These are phyloP conservation scores for Simmondsia chinensis DNA, from an alignment of 148 eudicot genomes.

Conservation along the genomic window DNA sequence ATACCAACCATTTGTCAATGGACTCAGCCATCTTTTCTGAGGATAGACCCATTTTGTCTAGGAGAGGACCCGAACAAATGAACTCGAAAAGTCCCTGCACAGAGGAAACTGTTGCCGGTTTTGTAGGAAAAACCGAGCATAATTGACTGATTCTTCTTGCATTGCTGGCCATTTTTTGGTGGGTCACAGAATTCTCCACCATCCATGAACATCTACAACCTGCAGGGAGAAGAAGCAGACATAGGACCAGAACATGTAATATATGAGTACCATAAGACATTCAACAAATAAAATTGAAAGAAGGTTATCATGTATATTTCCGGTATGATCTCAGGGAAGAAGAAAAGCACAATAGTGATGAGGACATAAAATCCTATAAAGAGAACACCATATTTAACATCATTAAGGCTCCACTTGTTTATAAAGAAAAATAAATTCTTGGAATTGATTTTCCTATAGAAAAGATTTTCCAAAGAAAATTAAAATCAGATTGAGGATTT, in stretches of 20 bases:
- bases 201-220: slow-evolving; percentile 57
- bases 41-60: slow-evolving; percentile 56
- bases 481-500: no score
- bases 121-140: slow-evolving; percentile 33
- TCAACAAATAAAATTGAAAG: neutral
- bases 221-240: slow-evolving; percentile 17
- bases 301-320: no score
- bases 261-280: neutral
- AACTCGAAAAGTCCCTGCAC: slow-evolving; percentile 69
- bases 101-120: slow-evolving; percentile 53
- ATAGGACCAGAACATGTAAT: slow-evolving; percentile 1
- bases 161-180: slow-evolving; percentile 14
- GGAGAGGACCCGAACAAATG: slow-evolving; percentile 86
- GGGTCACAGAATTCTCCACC: slow-evolving; percentile 26
- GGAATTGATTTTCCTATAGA: no score
- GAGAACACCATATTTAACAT: no score
- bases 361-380: no score
- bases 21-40: slow-evolving; percentile 60
- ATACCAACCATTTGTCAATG: slow-evolving; percentile 74
- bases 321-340: no score
- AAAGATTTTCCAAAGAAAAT: no score
- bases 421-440: no score
- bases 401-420: no score
- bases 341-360: no score
- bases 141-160: slow-evolving; percentile 35